Conservation (phyloP, 345 rosid genomes). For the Salix exigua region DNA sequence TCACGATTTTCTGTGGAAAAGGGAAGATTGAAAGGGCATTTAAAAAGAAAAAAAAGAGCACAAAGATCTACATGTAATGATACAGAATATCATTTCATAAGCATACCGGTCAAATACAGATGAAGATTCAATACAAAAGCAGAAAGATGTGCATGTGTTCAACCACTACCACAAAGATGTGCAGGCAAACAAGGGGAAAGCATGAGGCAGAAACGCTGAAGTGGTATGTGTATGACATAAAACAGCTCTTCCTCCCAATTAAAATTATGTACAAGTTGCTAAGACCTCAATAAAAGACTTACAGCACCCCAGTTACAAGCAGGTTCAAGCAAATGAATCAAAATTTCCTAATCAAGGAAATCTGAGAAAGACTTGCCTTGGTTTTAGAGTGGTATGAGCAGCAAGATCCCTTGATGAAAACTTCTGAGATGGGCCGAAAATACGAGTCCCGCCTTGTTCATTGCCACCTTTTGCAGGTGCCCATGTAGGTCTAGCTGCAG, state of each 20-base stretch:
- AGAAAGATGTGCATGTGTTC: background rate
- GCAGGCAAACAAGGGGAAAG: too few species aligned
- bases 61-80: background rate
- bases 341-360: background rate
- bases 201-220: too few species aligned
- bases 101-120: background rate
- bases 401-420: constrained; percentile 93
- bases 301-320: background rate
- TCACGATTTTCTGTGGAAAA: background rate
- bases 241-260: too few species aligned
- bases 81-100: background rate
- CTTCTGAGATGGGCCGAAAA: constrained; percentile 97
- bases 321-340: background rate
- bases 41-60: background rate
- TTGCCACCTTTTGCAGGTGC: constrained; percentile 99
- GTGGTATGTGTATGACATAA: too few species aligned
- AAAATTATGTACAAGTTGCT: background rate
- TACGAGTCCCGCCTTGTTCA: constrained; percentile 95
- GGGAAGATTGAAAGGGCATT: background rate
- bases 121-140: background rate
- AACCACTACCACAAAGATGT: too few species aligned
- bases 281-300: background rate
- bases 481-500: constrained; percentile 98
- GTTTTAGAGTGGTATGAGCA: constrained; percentile 80
- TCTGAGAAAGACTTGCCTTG: constrained; percentile 45